Base-by-base conservation (phyloP, 2,329 filamentous ascomycete genomes). In the Penicillium sp. region DNA sequence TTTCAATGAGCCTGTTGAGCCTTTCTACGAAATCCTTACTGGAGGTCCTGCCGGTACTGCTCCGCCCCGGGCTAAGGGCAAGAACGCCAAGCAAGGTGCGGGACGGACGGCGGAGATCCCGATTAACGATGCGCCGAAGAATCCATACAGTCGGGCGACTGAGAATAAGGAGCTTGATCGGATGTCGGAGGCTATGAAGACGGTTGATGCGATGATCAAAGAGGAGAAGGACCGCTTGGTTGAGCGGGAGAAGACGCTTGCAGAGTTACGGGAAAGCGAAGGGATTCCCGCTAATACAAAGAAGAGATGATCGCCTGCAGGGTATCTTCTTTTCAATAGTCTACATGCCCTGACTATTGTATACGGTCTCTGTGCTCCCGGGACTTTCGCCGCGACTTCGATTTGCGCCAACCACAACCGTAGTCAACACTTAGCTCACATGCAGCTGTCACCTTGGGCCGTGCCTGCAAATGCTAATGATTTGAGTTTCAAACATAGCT, bases 1-100 rank as follows among this genome's bases (percentile, higher is more conserved):
- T 49, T 99, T 99, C 82, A 98, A 96, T 77, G 95, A 99, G 75
- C 95, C 95, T 0, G 95, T 92, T 67, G 91, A 96, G 74, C 86
- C 90, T 46, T 93, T 99, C 70, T 97, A 91, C 76, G 91, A 96
- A 61, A 81, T 91, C 27, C 81, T 99, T 59, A 98, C 92, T 2
- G 82, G 84, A 6, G 90, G 90, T 59, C 85, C 87, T 26, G 54
- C 59, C 3, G 47, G 66, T n/a, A 57, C 58, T 5, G 66, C 65
- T 43, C 85, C 84, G 60, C 80, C 68, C 19, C 82, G 82, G 53
- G 84, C 84, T 43, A 86, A 84, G 64, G 84, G 83, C 27, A 85
- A 87, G 64, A 80, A 79, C 63, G 59, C 74, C 65, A 74, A 80
- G 77, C 67, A 79, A 79, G 61, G 68, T 68, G 69, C 70, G 75